Evolutionary conservation across 331 rosid genomes (phyloP).

Genomic region (Acacia pycnantha): DNA sequence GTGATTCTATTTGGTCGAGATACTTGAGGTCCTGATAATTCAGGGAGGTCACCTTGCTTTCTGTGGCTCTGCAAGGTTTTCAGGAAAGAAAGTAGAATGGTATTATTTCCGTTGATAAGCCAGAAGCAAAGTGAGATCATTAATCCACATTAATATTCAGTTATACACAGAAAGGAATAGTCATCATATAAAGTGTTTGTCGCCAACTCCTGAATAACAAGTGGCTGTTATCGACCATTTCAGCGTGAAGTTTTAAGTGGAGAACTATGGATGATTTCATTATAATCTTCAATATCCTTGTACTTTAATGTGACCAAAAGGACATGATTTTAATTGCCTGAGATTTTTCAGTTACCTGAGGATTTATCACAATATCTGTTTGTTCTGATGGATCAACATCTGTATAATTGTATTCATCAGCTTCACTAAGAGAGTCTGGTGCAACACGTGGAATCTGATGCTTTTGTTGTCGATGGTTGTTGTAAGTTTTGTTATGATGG

Average conservation of each 20-base stretch:
- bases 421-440: conserved; percentile 48
- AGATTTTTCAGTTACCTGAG: conserved; percentile 42
- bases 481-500: conserved; percentile 14
- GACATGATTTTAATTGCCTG: not conserved
- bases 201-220: not conserved
- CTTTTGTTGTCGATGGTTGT: not conserved
- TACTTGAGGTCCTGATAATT: conserved; percentile 51
- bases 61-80: conserved; percentile 40
- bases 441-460: conserved; percentile 1
- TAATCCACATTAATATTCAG: not conserved
- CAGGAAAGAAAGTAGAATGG: conserved; percentile 16
- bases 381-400: conserved; percentile 31
- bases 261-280: not conserved
- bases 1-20: conserved; percentile 38
- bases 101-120: not conserved
- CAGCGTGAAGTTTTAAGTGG: not conserved
- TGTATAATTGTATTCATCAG: conserved; percentile 40
- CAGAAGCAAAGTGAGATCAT: not conserved
- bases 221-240: not conserved
- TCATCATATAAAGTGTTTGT: not conserved
- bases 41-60: conserved; percentile 38
- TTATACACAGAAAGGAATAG: not conserved
- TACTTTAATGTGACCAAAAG: conserved; percentile 3
- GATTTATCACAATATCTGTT: conserved; percentile 16
- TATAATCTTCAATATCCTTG: not conserved